Conservation (phyloP, 192 early-diverging fungal genomes). For the Podila epicladia region DNA sequence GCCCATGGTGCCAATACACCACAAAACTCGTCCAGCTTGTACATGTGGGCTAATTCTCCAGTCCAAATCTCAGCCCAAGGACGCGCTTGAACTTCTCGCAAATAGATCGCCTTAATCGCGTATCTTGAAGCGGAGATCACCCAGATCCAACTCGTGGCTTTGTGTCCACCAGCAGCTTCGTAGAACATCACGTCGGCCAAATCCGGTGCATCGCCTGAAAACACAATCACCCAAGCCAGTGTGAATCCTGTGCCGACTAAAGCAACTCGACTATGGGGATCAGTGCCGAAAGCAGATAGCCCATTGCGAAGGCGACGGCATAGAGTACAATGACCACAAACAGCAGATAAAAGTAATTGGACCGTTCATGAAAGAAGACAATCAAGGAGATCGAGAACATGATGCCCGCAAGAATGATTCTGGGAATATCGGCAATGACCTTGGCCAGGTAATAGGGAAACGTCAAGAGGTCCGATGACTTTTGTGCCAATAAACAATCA, state of each 20-base stretch:
- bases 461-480: conserved; percentile 63
- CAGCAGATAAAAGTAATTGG: conserved; percentile 42
- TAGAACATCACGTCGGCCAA: conserved; percentile 52
- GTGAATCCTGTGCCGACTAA: conserved; percentile 70
- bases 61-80: conserved; percentile 47
- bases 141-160: conserved; percentile 64
- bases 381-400: conserved; percentile 69
- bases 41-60: conserved; percentile 37
- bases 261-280: conserved; percentile 50
- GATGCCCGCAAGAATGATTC: conserved; percentile 65
- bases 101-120: conserved; percentile 67
- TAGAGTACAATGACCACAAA: conserved; percentile 63
- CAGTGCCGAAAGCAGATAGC: conserved; percentile 63
- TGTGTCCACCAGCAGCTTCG: conserved; percentile 25
- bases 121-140: conserved; percentile 67
- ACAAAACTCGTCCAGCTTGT: conserved; percentile 53
- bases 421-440: conserved; percentile 66
- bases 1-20: conserved; percentile 51
- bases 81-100: conserved; percentile 60
- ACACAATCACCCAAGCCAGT: conserved; percentile 66
- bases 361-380: conserved; percentile 61
- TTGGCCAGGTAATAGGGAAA: conserved; percentile 74
- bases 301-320: conserved; percentile 65
- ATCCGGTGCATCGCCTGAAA: conserved; percentile 63
- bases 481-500: conserved; percentile 74